A percentile compares a stretch with the other conserved stretches of the same genome.
Evolutionary conservation across 2,329 filamentous ascomycete species (phyloP).

Genomic region (Ophiognomonia clavigignenti-juglandacearum): DNA sequence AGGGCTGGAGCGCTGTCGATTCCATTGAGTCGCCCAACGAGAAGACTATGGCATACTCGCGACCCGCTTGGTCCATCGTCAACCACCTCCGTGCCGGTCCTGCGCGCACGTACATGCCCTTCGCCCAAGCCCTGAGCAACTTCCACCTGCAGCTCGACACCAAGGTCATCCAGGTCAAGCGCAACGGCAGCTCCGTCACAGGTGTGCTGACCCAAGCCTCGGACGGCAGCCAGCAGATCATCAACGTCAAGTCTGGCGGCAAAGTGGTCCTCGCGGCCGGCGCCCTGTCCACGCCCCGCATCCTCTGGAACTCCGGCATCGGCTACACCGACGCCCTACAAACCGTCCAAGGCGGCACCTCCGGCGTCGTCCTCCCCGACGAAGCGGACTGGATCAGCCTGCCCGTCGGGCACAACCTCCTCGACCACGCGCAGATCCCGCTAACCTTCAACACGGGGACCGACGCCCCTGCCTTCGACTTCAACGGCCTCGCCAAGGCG

Average conservation of each 20-base stretch:
- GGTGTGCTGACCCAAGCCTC: constrained; percentile 19
- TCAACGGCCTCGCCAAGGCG: constrained; percentile 10
- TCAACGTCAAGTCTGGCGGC: constrained; percentile 19
- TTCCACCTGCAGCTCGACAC: constrained; percentile 21
- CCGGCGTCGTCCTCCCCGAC: constrained; percentile 9
- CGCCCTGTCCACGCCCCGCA: constrained; percentile 17
- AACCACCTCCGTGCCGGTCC: constrained; percentile 19
- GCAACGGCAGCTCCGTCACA: constrained; percentile 18
- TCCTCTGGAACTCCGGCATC: constrained; percentile 19
- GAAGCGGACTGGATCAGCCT: constrained; percentile 12
- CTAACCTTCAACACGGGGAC: constrained; percentile 17
- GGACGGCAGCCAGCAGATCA: constrained; percentile 17
- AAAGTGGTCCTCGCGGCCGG: constrained; percentile 22
- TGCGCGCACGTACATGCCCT: constrained; percentile 20
- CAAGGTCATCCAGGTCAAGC: constrained; percentile 20
- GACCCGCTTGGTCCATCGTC: constrained; percentile 16
- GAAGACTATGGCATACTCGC: constrained; percentile 16
- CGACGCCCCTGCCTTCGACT: constrained; percentile 17
- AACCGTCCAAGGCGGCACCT: constrained; percentile 18
- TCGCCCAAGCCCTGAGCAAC: constrained; percentile 19
- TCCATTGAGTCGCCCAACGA: constrained; percentile 16
- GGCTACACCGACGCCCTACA: constrained; percentile 18
- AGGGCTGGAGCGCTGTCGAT: constrained; percentile 18
- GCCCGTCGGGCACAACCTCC: constrained; percentile 12
- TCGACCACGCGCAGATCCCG: constrained; percentile 16